phyloP scores from a whole-genome alignment of 2,329 filamentous ascomycete species.

The Didymosphaeria variabile region DNA sequence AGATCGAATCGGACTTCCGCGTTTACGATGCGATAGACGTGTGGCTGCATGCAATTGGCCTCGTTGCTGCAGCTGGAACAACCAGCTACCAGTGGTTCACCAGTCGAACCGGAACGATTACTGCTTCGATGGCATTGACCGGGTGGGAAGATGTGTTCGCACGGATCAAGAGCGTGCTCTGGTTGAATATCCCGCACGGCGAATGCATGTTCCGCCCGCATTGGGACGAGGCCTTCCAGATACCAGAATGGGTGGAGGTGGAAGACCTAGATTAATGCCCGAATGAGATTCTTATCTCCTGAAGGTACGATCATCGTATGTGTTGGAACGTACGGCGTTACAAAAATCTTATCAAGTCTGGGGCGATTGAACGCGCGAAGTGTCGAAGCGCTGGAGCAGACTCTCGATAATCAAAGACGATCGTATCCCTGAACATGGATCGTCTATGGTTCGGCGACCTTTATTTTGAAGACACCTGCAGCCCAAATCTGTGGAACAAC shows the following conservation, averaged over 20 bases:
- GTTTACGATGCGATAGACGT: slow-evolving; percentile 18
- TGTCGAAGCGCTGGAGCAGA: neutral
- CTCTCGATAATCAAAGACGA: neutral
- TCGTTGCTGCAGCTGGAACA: slow-evolving; percentile 22
- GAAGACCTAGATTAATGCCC: neutral
- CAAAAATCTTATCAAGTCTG: too few species aligned
- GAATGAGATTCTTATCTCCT: neutral
- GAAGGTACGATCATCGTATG: neutral
- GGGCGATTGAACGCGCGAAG: neutral
- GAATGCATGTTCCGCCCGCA: slow-evolving; percentile 16
- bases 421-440: neutral
- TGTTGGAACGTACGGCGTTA: neutral
- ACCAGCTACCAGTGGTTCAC: slow-evolving; percentile 26
- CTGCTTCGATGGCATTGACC: slow-evolving; percentile 6
- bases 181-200: slow-evolving; percentile 19
- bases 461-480: neutral
- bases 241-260: neutral
- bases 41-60: slow-evolving; percentile 30
- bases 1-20: slow-evolving; percentile 12
- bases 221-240: slow-evolving; percentile 20
- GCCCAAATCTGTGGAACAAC: neutral
- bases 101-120: slow-evolving; percentile 12
- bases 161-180: slow-evolving; percentile 21
- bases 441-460: neutral
- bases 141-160: slow-evolving; percentile 20